Evolutionary conservation across 805 yeast species (phyloP).

Genomic region (Brettanomyces naardenensis): DNA sequence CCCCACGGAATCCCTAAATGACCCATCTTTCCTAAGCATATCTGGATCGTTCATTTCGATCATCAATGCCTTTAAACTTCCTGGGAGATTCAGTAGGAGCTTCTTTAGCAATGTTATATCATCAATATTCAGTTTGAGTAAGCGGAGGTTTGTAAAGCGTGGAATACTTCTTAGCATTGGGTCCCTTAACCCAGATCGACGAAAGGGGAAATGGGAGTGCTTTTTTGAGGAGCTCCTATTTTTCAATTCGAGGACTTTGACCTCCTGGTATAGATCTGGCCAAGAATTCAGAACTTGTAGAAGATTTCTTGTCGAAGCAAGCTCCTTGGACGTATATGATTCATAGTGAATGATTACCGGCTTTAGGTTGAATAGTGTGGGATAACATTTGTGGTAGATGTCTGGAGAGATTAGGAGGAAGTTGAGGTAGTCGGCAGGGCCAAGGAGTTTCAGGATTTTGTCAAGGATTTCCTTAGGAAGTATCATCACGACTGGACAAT

Average conservation of each 20-base stretch:
- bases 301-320: constrained; percentile 8
- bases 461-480: constrained; percentile 21
- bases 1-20: too few species aligned
- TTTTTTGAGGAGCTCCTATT: too few species aligned
- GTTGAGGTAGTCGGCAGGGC: constrained; percentile 9
- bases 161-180: background rate
- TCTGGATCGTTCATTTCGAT: constrained; percentile 1
- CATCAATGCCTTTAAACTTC: constrained; percentile 11
- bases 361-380: constrained; percentile 13
- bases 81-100: constrained; percentile 10
- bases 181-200: too few species aligned
- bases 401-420: constrained; percentile 14
- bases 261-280: constrained; percentile 9
- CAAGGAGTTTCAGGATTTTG: constrained; percentile 9
- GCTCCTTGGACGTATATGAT: constrained; percentile 4
- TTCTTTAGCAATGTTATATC: constrained; percentile 5
- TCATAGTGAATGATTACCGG: constrained; percentile 12
- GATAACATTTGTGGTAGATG: constrained; percentile 13
- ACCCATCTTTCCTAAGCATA: too few species aligned
- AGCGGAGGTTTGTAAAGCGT: constrained; percentile 6
- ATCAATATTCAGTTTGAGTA: constrained; percentile 11
- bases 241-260: background rate
- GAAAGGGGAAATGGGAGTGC: too few species aligned
- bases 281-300: constrained; percentile 8
- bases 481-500: too few species aligned